phyloP scores from a whole-genome alignment of 306 rosid species.

The Cajanus cajan region DNA sequence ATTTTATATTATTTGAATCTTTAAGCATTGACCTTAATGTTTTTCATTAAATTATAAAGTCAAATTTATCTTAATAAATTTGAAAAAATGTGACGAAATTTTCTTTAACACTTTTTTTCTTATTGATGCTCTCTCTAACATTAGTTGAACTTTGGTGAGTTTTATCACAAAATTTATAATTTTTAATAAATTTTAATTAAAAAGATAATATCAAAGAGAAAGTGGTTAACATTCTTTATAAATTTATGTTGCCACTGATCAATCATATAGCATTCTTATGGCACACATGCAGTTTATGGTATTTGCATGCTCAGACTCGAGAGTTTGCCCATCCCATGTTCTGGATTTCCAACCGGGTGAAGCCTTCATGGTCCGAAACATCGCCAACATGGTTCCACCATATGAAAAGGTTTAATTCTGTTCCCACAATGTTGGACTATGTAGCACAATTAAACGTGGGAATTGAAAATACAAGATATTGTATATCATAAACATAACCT shows the following conservation, averaged over 20 bases:
- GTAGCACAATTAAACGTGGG: conserved; percentile 33
- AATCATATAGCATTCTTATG: background rate
- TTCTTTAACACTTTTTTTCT: no score
- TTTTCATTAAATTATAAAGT: background rate
- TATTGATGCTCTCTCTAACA: no score
- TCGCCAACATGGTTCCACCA: conserved; percentile 99
- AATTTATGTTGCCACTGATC: background rate
- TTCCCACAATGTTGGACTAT: background rate
- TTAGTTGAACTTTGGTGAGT: no score
- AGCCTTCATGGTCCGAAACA: conserved; percentile 89
- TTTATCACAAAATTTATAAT: no score
- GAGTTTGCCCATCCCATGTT: conserved; percentile 94
- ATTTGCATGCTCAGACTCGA: conserved; percentile 96
- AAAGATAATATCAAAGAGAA: no score
- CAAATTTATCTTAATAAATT: background rate
- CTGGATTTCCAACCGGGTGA: conserved; percentile 94
- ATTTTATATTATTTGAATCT: background rate
- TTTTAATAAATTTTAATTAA: no score
- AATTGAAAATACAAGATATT: conserved; percentile 36
- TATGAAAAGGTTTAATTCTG: conserved; percentile 59
- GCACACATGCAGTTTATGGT: conserved; percentile 74
- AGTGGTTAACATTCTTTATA: background rate
- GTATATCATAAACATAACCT: background rate
- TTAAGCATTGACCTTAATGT: background rate
- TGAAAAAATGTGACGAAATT: no score